Evolutionary conservation across 2,329 filamentous ascomycete species (phyloP).

Genomic region (Hypoxylon sp.): DNA sequence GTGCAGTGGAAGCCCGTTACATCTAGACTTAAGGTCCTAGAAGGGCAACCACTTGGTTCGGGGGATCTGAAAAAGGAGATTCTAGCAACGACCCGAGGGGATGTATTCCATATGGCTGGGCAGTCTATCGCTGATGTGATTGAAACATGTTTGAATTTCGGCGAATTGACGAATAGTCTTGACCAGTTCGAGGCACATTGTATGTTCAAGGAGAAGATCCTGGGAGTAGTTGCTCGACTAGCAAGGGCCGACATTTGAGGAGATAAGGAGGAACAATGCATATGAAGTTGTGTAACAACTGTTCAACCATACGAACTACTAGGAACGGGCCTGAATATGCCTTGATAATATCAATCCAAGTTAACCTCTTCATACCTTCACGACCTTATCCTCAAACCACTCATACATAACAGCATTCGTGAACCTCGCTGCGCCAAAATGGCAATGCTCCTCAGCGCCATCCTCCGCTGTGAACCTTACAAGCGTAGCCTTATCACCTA

Average conservation of each 20-base stretch:
- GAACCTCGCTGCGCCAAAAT: conserved; percentile 27
- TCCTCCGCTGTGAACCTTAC: conserved; percentile 26
- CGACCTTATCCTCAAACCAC: conserved; percentile 35
- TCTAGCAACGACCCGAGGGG: not conserved
- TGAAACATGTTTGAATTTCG: not conserved
- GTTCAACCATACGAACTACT: too few species aligned
- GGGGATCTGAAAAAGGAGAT: not conserved
- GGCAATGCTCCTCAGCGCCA: conserved; percentile 30
- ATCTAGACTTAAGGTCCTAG: not conserved
- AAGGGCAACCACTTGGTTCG: not conserved
- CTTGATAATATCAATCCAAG: not conserved
- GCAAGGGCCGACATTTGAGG: not conserved
- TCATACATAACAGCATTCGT: conserved; percentile 29
- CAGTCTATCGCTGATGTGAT: not conserved
- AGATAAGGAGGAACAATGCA: not conserved
- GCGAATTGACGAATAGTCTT: not conserved
- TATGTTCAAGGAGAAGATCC: not conserved
- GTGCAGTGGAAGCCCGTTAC: too few species aligned
- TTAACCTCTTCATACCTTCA: conserved; percentile 16
- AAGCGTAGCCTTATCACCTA: conserved; percentile 46
- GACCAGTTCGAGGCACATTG: not conserved
- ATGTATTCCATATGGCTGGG: not conserved
- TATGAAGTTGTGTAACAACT: too few species aligned
- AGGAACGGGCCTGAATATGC: too few species aligned
- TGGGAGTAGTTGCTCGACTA: not conserved